phyloP scores from a whole-genome alignment of 1,284 basidiomycete genomes.

The Tilletia setariae region DNA sequence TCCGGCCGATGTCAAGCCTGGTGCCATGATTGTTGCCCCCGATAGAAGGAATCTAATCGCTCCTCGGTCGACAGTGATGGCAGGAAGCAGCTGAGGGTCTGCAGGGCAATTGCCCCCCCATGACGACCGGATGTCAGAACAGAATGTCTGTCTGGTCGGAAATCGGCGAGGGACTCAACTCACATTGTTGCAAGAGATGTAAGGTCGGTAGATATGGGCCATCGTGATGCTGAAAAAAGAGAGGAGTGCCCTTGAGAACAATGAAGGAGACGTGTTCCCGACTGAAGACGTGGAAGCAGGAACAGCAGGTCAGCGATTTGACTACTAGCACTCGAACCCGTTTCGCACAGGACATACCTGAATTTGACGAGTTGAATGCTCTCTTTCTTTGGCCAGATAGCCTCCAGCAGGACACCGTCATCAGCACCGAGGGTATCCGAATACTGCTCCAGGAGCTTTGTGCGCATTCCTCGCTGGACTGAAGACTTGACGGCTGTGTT shows the following conservation, averaged over 20 bases:
- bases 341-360: constrained; percentile 64
- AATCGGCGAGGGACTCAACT: constrained; percentile 15
- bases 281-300: constrained; percentile 58
- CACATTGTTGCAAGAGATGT: constrained; percentile 77
- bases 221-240: constrained; percentile 97
- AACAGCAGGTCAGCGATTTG: neutral
- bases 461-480: constrained; percentile 82
- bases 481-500: constrained; percentile 95
- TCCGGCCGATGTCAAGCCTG: constrained; percentile 86
- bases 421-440: constrained; percentile 57
- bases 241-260: constrained; percentile 76
- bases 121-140: neutral
- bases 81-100: constrained; percentile 80
- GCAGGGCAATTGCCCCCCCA: too few relatives aligned
- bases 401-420: constrained; percentile 71
- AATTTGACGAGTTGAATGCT: constrained; percentile 79
- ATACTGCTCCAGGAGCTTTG: constrained; percentile 77
- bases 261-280: constrained; percentile 93
- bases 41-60: constrained; percentile 95
- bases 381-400: constrained; percentile 99
- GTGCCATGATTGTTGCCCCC: constrained; percentile 61
- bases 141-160: neutral
- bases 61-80: constrained; percentile 86
- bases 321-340: neutral
- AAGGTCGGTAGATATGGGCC: constrained; percentile 86